A percentile compares a stretch with the other conserved stretches of the same genome.
phyloP scores from a whole-genome alignment of 495 filamentous ascomycete species.

The Aspergillus sclerotioniger region DNA sequence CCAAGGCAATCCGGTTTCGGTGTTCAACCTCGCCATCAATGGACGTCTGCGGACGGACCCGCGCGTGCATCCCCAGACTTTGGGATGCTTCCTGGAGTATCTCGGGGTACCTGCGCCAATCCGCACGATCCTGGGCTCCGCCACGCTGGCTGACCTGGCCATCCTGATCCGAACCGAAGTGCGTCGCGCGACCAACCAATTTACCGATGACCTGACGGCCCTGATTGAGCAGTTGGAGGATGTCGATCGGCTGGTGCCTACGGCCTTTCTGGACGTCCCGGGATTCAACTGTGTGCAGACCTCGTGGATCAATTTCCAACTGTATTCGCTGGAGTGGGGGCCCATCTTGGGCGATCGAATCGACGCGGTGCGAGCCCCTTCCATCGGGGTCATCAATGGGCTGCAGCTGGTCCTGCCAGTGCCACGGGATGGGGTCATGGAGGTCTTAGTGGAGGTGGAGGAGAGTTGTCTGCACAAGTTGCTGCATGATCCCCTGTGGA shows the following conservation, averaged over 20 bases:
- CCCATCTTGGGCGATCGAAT: conserved; percentile 29
- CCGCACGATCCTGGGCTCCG: conserved; percentile 15
- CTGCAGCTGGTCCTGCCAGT: conserved; percentile 32
- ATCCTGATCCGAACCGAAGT: conserved; percentile 30
- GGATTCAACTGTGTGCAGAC: conserved; percentile 33
- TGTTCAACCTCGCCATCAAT: conserved; percentile 36
- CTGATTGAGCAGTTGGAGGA: conserved; percentile 24
- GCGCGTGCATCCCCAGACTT: conserved; percentile 26
- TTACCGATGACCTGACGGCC: conserved; percentile 25
- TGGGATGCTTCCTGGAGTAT: conserved; percentile 36
- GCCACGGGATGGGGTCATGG: conserved; percentile 35
- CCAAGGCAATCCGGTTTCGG: conserved; percentile 28
- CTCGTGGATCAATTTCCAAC: conserved; percentile 30
- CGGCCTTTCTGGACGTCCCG: conserved; percentile 34
- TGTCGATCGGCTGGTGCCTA: conserved; percentile 29
- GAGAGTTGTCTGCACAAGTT: conserved; percentile 23
- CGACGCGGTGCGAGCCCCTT: conserved; percentile 30
- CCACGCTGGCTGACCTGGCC: conserved; percentile 29
- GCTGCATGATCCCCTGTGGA: conserved; percentile 27
- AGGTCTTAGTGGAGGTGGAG: conserved; percentile 36
- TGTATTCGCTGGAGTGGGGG: conserved; percentile 37
- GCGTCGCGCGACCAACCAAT: conserved; percentile 23
- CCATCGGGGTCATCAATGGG: conserved; percentile 34
- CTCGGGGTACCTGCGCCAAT: conserved; percentile 18
- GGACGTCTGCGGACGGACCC: conserved; percentile 30